phyloP scores from a whole-genome alignment of 2,329 filamentous ascomycete genomes.

The Didymellaceae sp. region DNA sequence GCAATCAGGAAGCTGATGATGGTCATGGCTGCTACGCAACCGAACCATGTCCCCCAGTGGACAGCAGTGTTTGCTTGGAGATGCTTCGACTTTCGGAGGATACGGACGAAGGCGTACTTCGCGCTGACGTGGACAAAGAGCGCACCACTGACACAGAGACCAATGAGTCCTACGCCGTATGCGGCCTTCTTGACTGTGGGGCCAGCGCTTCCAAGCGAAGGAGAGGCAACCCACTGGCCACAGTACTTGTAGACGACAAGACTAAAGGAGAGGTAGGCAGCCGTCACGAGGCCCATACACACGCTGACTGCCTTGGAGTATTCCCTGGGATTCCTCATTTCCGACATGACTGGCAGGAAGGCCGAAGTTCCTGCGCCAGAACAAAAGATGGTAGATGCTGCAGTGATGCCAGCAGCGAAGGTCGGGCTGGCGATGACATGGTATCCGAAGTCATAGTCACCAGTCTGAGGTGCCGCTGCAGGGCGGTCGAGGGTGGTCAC shows the following conservation, averaged over 20 bases:
- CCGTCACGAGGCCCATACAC: slow-evolving; percentile 65
- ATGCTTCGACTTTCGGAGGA: slow-evolving; percentile 58
- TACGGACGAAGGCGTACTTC: slow-evolving; percentile 62
- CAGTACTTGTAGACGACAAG: slow-evolving; percentile 68
- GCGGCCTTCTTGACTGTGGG: slow-evolving; percentile 64
- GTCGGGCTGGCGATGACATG: slow-evolving; percentile 61
- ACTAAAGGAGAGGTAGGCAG: slow-evolving; percentile 64
- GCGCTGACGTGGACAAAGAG: slow-evolving; percentile 59
- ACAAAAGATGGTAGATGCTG: slow-evolving; percentile 64
- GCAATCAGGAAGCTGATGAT: slow-evolving; percentile 59
- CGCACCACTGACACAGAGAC: slow-evolving; percentile 58
- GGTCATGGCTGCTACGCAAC: slow-evolving; percentile 52
- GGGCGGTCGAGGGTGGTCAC: slow-evolving; percentile 65
- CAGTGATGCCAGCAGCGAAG: slow-evolving; percentile 66
- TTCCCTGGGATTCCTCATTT: slow-evolving; percentile 66
- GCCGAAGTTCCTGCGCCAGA: slow-evolving; percentile 65
- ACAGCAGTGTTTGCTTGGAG: slow-evolving; percentile 57
- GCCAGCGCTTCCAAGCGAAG: slow-evolving; percentile 66
- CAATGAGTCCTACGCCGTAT: slow-evolving; percentile 64
- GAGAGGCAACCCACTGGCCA: slow-evolving; percentile 66
- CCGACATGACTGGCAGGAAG: slow-evolving; percentile 69
- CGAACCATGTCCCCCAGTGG: slow-evolving; percentile 61
- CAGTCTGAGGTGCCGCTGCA: slow-evolving; percentile 65
- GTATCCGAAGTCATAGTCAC: slow-evolving; percentile 66
- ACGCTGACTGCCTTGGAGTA: slow-evolving; percentile 66